Conservation (phyloP, 2,329 filamentous ascomycete genomes). For the Claviceps lovelessii region DNA sequence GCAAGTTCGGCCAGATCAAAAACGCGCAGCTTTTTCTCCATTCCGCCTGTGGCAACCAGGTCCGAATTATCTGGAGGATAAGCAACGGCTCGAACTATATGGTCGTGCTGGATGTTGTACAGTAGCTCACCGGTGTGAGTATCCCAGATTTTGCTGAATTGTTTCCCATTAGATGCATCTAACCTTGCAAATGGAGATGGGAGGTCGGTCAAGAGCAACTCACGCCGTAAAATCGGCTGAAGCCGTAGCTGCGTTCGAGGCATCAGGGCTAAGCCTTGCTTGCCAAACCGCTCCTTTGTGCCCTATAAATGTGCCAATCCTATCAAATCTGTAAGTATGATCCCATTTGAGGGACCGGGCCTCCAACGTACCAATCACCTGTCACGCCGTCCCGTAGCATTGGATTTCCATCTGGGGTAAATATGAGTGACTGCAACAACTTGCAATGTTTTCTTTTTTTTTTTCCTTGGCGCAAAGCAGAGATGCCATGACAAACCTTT, state of each 20-base stretch:
- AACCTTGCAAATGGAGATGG: neutral
- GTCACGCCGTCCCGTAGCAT: slow-evolving; percentile 96
- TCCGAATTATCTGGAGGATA: slow-evolving; percentile 70
- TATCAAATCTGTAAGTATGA: slow-evolving; percentile 26
- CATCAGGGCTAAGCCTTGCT: slow-evolving; percentile 77
- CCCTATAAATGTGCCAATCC: slow-evolving; percentile 95
- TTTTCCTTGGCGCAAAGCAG: neutral
- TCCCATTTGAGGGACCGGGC: neutral
- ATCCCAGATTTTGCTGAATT: slow-evolving; percentile 83
- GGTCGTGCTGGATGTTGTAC: slow-evolving; percentile 75
- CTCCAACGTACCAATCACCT: slow-evolving; percentile 60
- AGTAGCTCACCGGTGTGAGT: slow-evolving; percentile 85
- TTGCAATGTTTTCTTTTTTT: slow-evolving; percentile 10
- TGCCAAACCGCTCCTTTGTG: slow-evolving; percentile 99
- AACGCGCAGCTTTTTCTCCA: slow-evolving; percentile 91
- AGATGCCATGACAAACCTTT: slow-evolving; percentile 44
- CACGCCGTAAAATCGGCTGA: slow-evolving; percentile 93
- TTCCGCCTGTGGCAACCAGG: slow-evolving; percentile 84
- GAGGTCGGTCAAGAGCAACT: slow-evolving; percentile 17
- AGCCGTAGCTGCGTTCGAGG: slow-evolving; percentile 76
- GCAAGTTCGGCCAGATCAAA: slow-evolving; percentile 64
- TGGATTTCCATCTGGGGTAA: slow-evolving; percentile 69
- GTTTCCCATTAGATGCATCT: neutral
- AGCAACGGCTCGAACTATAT: slow-evolving; percentile 88
- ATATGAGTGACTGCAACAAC: slow-evolving; percentile 1